Base-by-base conservation (phyloP, 2,329 filamentous ascomycete species). In the Blumeriella jaapii region DNA sequence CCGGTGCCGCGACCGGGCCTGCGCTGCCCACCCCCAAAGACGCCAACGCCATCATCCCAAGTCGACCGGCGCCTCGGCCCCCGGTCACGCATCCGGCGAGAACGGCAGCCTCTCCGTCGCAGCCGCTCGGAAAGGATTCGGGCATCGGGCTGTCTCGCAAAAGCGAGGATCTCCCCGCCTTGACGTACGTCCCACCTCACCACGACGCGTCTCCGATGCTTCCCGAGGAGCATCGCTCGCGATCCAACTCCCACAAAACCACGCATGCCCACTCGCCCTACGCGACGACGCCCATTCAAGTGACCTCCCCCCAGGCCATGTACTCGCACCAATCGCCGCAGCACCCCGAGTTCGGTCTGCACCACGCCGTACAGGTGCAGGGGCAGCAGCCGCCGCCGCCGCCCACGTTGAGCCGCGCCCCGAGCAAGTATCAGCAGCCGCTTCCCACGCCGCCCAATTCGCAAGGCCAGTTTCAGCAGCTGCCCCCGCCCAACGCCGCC, bases 31-130 rank as follows among this genome's bases (percentile, higher is more conserved):
- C 43, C 49, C 55, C 60, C 37, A 71, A 71, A 55, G 71, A 74
- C 45, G 56, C 69, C 42, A 69, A 71, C 34, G 61, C 59, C 42
- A 64, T 86, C 51, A 69, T 93, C 54, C 87, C 91, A 31, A 82
- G 75, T 52, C 75, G 91, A 41, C 82, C 85, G 36, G 86, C 89
- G 29, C 91, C 87, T 33, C 83, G 82, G 59, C 83, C 89, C n/a
- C 91, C 89, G 31, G 70, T 53, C 67, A 85, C 86, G 32, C 69
- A 69, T 48, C 71, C 27, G 22, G 64, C 68, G 30, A 66, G 76
- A 51, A n/a, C n/a, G n/a, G 59, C 68, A 32, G 68, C 69, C 23
- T 69, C 74, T 16, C 64, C 71, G 16, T 62, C 68, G 14, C 68
- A 71, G 13, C 72, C 72, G 52, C 57, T 60, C 28, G 63, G 63